Evolutionary conservation across 2,329 filamentous ascomycete genomes (phyloP).

Genomic region (Claviceps sp.): DNA sequence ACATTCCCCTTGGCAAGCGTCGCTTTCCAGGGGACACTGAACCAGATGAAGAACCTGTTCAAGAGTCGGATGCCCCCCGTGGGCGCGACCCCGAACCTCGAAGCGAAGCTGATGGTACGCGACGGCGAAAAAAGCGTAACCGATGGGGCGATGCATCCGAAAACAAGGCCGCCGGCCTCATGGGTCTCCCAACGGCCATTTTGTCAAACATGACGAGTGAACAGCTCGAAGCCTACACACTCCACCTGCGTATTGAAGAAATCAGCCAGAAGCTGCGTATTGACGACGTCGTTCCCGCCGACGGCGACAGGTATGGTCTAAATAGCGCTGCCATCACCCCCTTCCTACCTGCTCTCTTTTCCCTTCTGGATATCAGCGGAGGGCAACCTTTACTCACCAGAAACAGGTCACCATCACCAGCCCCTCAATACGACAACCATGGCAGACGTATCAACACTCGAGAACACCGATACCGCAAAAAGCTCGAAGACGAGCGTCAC

Average conservation of each 20-base stretch:
- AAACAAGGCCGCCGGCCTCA: constrained; percentile 95
- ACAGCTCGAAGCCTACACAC: constrained; percentile 91
- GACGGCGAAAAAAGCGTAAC: constrained; percentile 94
- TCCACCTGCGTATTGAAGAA: constrained; percentile 95
- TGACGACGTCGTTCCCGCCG: constrained; percentile 94
- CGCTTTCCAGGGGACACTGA: constrained; percentile 60
- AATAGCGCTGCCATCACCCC: not conserved
- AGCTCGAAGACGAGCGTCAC: constrained; percentile 95
- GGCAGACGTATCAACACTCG: constrained; percentile 98
- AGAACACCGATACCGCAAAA: constrained; percentile 96
- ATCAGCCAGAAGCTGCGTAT: constrained; percentile 99
- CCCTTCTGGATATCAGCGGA: not conserved
- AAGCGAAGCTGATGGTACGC: constrained; percentile 57
- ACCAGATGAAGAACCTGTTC: constrained; percentile 14
- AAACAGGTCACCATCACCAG: constrained; percentile 77
- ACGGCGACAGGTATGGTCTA: constrained; percentile 72
- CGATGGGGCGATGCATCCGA: constrained; percentile 95
- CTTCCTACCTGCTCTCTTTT: not conserved
- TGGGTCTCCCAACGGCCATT: constrained; percentile 94
- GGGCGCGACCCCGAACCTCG: constrained; percentile 82
- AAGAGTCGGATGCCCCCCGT: constrained; percentile 54
- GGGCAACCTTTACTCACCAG: constrained; percentile 1
- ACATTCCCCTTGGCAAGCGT: constrained; percentile 82
- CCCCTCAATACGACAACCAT: constrained; percentile 98
- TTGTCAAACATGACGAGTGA: constrained; percentile 96